A percentile compares a stretch with the other conserved stretches of the same genome.
phyloP scores from a whole-genome alignment of 1,139 yeast genomes.

The Saccharomyces uvarum region DNA sequence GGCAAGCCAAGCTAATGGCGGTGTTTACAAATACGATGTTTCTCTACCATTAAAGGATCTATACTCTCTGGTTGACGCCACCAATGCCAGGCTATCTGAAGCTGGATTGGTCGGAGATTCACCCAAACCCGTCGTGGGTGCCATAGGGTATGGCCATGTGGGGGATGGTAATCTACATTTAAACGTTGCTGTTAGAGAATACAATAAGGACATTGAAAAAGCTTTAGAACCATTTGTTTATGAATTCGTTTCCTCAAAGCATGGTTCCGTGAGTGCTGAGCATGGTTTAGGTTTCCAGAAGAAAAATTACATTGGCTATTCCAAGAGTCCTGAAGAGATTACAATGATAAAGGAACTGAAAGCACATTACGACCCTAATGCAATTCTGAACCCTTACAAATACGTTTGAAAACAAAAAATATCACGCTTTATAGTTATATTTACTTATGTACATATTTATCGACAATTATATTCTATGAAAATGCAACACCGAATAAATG shows the following conservation, averaged over 20 bases:
- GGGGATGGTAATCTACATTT: slow-evolving; percentile 95
- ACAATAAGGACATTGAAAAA: slow-evolving; percentile 66
- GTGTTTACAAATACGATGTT: slow-evolving; percentile 94
- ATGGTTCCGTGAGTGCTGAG: slow-evolving; percentile 92
- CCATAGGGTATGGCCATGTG: slow-evolving; percentile 91
- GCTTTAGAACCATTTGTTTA: slow-evolving; percentile 87
- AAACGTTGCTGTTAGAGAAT: slow-evolving; percentile 82
- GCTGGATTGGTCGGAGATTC: slow-evolving; percentile 60
- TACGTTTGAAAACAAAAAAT: slow-evolving; percentile 37
- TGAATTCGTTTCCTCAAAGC: slow-evolving; percentile 70
- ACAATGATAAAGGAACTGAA: slow-evolving; percentile 68
- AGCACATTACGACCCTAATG: slow-evolving; percentile 78
- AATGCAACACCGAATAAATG: neutral
- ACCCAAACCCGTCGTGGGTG: slow-evolving; percentile 63
- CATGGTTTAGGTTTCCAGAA: slow-evolving; percentile 97
- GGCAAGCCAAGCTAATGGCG: slow-evolving; percentile 77
- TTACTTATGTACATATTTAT: neutral
- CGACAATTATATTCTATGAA: neutral
- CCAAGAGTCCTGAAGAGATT: slow-evolving; percentile 66
- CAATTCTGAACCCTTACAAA: slow-evolving; percentile 88
- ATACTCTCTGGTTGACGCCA: slow-evolving; percentile 74
- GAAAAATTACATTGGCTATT: slow-evolving; percentile 69
- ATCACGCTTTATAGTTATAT: neutral
- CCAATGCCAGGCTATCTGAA: slow-evolving; percentile 48
- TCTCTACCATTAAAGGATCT: slow-evolving; percentile 75